Evolutionary conservation across 2,329 filamentous ascomycete genomes (phyloP).

Genomic region (Simplicillium aogashimaense): DNA sequence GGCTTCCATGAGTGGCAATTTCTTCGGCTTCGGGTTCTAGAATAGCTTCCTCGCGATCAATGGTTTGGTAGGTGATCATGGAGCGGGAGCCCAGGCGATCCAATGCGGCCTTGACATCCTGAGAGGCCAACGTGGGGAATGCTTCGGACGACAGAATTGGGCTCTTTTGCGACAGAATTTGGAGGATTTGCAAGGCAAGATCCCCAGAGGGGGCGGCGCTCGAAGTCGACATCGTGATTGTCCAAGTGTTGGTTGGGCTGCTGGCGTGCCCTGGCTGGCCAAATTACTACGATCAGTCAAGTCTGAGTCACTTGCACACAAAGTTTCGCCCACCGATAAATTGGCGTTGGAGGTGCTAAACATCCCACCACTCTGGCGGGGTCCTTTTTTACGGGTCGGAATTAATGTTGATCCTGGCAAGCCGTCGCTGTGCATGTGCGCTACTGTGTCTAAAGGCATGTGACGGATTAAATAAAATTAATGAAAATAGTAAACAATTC

Average conservation of each 20-base stretch:
- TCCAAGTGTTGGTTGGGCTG: not conserved
- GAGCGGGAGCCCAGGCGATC: conserved; percentile 76
- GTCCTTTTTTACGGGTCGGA: conserved; percentile 7
- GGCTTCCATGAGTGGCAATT: conserved; percentile 66
- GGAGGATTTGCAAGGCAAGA: conserved; percentile 54
- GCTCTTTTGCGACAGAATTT: conserved; percentile 52
- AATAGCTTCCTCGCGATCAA: conserved; percentile 67
- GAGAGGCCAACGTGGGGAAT: conserved; percentile 57
- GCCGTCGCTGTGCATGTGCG: too few species aligned
- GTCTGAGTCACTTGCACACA: conserved; percentile 1
- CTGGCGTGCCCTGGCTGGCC: not conserved
- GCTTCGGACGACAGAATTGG: conserved; percentile 58
- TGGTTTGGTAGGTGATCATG: conserved; percentile 79
- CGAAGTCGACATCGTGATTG: conserved; percentile 31
- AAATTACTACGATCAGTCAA: not conserved
- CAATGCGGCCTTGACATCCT: conserved; percentile 73
- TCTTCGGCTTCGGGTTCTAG: conserved; percentile 67
- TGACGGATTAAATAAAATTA: too few species aligned
- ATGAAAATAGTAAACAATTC: too few species aligned
- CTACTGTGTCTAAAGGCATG: too few species aligned
- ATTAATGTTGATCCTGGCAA: conserved; percentile 7
- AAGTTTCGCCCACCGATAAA: not conserved
- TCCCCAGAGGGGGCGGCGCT: conserved; percentile 34
- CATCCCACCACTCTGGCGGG: conserved; percentile 11
- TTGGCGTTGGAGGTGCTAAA: not conserved